Evolutionary conservation across 345 rosid genomes (phyloP).

Genomic region (Erucastrum elatum): DNA sequence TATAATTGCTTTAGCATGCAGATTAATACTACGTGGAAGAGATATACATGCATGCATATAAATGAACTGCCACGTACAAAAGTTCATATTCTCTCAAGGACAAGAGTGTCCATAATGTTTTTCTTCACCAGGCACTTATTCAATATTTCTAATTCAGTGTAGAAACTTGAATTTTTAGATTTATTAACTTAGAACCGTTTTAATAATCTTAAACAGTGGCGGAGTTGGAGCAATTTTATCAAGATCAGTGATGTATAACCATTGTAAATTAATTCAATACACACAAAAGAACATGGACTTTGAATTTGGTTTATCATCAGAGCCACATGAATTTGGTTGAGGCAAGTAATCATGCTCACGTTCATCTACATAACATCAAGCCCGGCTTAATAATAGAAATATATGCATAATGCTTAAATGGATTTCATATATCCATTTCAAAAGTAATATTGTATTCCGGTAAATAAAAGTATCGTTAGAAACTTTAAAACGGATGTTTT

Average conservation of each 20-base stretch:
- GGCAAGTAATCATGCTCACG: no score
- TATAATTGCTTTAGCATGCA: background rate
- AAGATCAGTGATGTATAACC: background rate
- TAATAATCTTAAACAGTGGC: background rate
- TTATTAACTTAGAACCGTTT: background rate
- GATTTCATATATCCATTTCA: background rate
- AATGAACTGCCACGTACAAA: constrained; percentile 24
- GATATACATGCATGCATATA: constrained; percentile 18
- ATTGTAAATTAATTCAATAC: background rate
- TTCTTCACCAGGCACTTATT: background rate
- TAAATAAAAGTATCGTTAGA: background rate
- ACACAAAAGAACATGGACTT: background rate
- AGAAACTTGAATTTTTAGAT: background rate
- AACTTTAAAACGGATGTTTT: background rate
- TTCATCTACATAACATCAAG: no score
- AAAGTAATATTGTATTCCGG: background rate
- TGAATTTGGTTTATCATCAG: background rate
- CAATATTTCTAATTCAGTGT: background rate
- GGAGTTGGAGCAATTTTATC: background rate
- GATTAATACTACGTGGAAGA: constrained; percentile 20
- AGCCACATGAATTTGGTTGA: background rate
- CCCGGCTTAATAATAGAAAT: no score
- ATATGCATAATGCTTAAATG: no score
- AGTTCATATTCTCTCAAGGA: constrained; percentile 1
- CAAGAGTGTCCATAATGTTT: background rate